Evolutionary conservation across 345 rosid genomes (phyloP).

Genomic region (Rhodomyrtus tomentosa): DNA sequence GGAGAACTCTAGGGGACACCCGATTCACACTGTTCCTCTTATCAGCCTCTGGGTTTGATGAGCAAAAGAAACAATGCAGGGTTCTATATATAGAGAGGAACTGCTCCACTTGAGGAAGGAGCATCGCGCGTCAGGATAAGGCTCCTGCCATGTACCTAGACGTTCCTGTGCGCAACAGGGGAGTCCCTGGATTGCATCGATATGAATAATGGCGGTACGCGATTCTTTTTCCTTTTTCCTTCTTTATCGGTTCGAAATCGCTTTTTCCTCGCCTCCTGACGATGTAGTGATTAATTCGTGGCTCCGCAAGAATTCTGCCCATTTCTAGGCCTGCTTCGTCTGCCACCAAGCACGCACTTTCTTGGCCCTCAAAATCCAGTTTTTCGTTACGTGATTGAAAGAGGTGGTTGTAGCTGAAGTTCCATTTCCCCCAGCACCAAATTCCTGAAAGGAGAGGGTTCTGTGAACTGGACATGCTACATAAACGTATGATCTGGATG

Average conservation of each 20-base stretch:
- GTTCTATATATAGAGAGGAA: not conserved
- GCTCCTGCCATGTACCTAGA: not conserved
- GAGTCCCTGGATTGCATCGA: not conserved
- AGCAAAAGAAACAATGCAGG: not conserved
- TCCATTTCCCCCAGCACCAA: not conserved
- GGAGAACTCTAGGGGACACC: slow-evolving; percentile 12
- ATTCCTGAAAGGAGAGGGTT: not conserved
- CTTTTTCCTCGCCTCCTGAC: not conserved
- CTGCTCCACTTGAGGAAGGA: not conserved
- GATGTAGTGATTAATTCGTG: not conserved
- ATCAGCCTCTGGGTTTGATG: not conserved
- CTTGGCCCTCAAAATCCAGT: not conserved
- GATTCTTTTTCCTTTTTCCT: not conserved
- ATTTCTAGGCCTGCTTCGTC: not conserved
- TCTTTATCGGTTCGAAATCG: not conserved
- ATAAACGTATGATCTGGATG: not conserved
- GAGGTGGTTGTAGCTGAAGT: not conserved
- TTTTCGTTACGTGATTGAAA: not conserved
- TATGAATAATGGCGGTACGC: not conserved
- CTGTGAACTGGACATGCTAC: not conserved
- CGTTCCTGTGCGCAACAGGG: not conserved
- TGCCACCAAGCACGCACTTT: not conserved
- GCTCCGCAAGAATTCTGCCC: not conserved
- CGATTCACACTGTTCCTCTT: not conserved
- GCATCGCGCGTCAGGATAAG: not conserved